These are phyloP conservation scores for Suillus sp. DNA, from an alignment of 768 basidiomycete genomes.

Conservation along the genomic window DNA sequence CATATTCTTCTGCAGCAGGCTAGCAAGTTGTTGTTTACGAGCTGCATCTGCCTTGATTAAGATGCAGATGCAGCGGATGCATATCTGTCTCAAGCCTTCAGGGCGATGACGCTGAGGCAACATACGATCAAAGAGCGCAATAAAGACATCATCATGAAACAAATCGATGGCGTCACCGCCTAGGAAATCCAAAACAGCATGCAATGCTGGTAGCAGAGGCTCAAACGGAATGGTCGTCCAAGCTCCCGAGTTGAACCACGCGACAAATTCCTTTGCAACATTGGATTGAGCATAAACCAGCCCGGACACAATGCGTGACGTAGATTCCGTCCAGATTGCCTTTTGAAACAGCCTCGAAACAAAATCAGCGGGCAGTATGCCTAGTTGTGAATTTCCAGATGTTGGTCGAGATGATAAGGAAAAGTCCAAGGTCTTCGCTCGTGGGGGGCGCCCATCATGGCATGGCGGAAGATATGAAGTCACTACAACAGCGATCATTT, in stretches of 20 bases:
- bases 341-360: constrained; percentile 43
- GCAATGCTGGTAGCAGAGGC: constrained; percentile 42
- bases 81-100: background rate
- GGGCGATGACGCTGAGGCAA: constrained; percentile 12
- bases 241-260: constrained; percentile 43
- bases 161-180: constrained; percentile 24
- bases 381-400: constrained; percentile 7
- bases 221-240: constrained; percentile 23
- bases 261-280: background rate
- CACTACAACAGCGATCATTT: constrained; percentile 47
- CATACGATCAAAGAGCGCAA: constrained; percentile 29
- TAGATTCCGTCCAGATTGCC: constrained; percentile 45
- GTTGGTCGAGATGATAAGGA: constrained; percentile 7
- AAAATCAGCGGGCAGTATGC: constrained; percentile 23
- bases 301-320: constrained; percentile 43
- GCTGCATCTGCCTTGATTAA: constrained; percentile 31
- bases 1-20: constrained; percentile 31
- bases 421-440: constrained; percentile 12
- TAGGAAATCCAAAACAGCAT: constrained; percentile 49
- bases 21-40: constrained; percentile 22
- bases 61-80: constrained; percentile 31
- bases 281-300: constrained; percentile 41
- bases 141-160: constrained; percentile 20
- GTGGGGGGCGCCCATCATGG: constrained; percentile 26
- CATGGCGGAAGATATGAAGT: constrained; percentile 36